phyloP scores from a whole-genome alignment of 305 asterid species.

The Rubia occidens region DNA sequence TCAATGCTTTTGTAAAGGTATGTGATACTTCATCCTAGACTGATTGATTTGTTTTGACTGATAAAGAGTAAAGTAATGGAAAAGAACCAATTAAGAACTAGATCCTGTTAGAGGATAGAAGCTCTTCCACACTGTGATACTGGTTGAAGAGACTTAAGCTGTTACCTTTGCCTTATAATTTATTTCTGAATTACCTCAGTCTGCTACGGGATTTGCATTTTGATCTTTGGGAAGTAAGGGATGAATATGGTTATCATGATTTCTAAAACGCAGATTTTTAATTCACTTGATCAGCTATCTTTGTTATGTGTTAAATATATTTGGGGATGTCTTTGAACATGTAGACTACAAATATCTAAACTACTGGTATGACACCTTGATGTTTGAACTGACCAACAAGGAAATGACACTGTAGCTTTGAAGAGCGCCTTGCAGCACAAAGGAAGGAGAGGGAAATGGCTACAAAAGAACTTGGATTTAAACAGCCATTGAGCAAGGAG shows the following conservation, averaged over 20 bases:
- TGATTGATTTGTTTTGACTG: background rate
- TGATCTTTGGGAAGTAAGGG: background rate
- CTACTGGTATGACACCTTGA: background rate
- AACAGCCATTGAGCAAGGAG: slow-evolving; percentile 77
- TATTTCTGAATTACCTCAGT: background rate
- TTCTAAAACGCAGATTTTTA: background rate
- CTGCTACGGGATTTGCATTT: background rate
- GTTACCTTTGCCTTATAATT: background rate
- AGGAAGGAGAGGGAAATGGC: slow-evolving; percentile 77
- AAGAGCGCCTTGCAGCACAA: slow-evolving; percentile 87
- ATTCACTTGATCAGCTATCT: background rate
- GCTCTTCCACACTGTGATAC: background rate
- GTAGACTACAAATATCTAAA: no score
- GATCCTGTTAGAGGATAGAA: background rate
- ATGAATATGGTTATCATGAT: background rate
- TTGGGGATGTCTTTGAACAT: background rate
- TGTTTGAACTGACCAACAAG: slow-evolving; percentile 4
- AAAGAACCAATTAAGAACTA: background rate
- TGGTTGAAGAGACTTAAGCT: background rate
- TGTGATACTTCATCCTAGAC: background rate
- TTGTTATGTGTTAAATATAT: background rate
- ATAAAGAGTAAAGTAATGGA: background rate
- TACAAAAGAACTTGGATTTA: slow-evolving; percentile 70
- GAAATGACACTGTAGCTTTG: slow-evolving; percentile 55
- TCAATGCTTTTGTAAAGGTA: background rate